Evolutionary conservation across 1,284 basidiomycete genomes (phyloP).

Genomic region (Tilletia horrida): DNA sequence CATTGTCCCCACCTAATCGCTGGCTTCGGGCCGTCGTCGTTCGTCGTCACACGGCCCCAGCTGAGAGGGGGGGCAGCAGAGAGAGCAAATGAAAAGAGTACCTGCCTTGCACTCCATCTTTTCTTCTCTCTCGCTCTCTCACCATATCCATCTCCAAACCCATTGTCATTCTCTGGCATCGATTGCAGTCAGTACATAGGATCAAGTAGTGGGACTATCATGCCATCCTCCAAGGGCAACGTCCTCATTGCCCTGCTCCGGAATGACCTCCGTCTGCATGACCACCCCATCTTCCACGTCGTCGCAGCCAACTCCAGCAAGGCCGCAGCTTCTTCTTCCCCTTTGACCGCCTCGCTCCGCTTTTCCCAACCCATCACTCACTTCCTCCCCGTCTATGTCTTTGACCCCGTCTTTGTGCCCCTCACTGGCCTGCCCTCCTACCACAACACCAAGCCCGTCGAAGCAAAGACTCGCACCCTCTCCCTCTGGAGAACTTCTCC

Average conservation of each 20-base stretch:
- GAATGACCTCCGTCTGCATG: slow-evolving; percentile 44
- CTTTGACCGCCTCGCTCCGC: slow-evolving; percentile 17
- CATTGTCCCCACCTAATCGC: not conserved
- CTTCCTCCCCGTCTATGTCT: slow-evolving; percentile 44
- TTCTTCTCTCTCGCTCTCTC: not conserved
- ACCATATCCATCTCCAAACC: no score
- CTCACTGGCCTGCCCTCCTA: slow-evolving; percentile 36
- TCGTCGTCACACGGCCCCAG: no score
- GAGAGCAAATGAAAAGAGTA: no score
- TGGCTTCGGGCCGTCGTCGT: no score
- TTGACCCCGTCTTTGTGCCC: slow-evolving; percentile 40
- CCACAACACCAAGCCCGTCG: slow-evolving; percentile 26
- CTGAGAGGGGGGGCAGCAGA: no score
- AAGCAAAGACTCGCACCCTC: slow-evolving; percentile 36
- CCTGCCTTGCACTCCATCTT: no score
- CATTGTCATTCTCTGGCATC: no score
- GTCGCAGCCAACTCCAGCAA: slow-evolving; percentile 18
- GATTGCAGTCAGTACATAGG: no score
- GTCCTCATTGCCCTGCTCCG: slow-evolving; percentile 31
- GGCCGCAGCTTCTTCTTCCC: slow-evolving; percentile 21
- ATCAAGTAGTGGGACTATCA: no score
- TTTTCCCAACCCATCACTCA: slow-evolving; percentile 40
- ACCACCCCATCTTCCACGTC: slow-evolving; percentile 44
- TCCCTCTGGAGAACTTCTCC: slow-evolving; percentile 38
- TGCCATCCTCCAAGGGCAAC: slow-evolving; percentile 21